Base-by-base conservation (phyloP, 495 filamentous ascomycete genomes). In the Massariosphaeria phaeospora region DNA sequence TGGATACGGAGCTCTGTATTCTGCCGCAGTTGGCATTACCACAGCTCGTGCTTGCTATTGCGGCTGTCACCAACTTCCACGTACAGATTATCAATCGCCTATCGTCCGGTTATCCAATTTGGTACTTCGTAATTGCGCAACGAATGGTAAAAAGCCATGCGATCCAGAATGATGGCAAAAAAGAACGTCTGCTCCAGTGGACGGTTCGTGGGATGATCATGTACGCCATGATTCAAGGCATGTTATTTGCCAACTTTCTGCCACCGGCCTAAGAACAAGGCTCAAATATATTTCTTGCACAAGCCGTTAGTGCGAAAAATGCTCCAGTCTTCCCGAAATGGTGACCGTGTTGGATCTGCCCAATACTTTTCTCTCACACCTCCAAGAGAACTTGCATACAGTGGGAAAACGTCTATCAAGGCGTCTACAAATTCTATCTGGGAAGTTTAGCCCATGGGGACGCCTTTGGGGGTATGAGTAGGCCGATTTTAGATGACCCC, bases 71-170 rank as follows among this genome's bases (percentile, higher is more conserved):
- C 8, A 86, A 69, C 41, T 94, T 91, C 59, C 93, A 98, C 59
- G 85, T 95, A 11, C 93, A 98, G 69, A 94, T 97, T 52, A 84
- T 97, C 57, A 93, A 84, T 31, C 78, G 93, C 26, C 81, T 98
- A 13, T 84, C 88, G 2, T 95, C 91, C 0, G 89, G 85, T 0
- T 96, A 89, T 69, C 85, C 89, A 25, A 63, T 96, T 23, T 95
- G 89, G 88, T 90, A 95, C 66, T 86, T 86, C 80, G 39, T 91
- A 33, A 83, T 75, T 23, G 77, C 69, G 26, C 65, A 63, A 36
- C 70, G 71, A n/a, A 23, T 66, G 20, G 61, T 58, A 47, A 49
- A 61, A 29, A 6, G 34, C 8, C 18, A 17, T 12, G 31, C 25
- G 6, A 10, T 36, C 15, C 10, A 48, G 17, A 34, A n/a, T 21